These are phyloP conservation scores for Sporisorium scitamineum DNA, from an alignment of 1,284 basidiomycete genomes.

Conservation along the genomic window DNA sequence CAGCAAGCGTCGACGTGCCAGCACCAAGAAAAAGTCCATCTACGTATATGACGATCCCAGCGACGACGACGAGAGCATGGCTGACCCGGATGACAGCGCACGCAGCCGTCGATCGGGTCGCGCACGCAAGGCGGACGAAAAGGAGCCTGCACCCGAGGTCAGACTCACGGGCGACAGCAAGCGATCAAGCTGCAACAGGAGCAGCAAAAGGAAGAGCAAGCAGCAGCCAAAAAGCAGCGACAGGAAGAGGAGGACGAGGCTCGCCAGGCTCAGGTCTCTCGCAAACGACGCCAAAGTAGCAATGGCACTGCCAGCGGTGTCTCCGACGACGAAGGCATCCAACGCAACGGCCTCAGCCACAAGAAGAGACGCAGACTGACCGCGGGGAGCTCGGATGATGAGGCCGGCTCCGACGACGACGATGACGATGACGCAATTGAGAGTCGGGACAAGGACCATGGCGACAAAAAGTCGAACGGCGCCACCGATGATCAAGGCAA, in stretches of 20 bases:
- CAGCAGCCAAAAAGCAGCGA: slow-evolving; percentile 15
- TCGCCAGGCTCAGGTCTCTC: slow-evolving; percentile 1
- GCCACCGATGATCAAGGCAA: slow-evolving; percentile 5
- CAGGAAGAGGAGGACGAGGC: slow-evolving; percentile 17
- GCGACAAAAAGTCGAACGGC: not conserved
- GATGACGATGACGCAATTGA: not conserved
- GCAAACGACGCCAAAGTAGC: slow-evolving; percentile 12
- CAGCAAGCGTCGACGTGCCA: slow-evolving; percentile 13
- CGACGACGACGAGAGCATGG: slow-evolving; percentile 47
- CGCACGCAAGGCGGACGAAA: slow-evolving; percentile 10
- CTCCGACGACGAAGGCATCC: slow-evolving; percentile 19
- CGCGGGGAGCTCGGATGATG: slow-evolving; percentile 25
- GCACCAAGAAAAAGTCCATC: slow-evolving; percentile 37
- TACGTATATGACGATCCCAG: slow-evolving; percentile 44
- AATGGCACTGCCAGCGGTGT: slow-evolving; percentile 11
- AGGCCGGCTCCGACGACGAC: slow-evolving; percentile 4
- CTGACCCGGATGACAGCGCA: slow-evolving; percentile 29
- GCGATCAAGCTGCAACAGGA: slow-evolving; percentile 47
- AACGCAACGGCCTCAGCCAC: slow-evolving; percentile 7
- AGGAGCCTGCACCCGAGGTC: slow-evolving; percentile 28
- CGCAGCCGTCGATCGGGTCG: slow-evolving; percentile 18
- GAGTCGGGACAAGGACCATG: not conserved
- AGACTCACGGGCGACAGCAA: slow-evolving; percentile 43
- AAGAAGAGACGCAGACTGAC: slow-evolving; percentile 27
- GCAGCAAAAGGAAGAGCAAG: slow-evolving; percentile 43